These are phyloP conservation scores for Huntiella omanensis DNA, from an alignment of 2,329 filamentous ascomycete species.

Conservation along the genomic window DNA sequence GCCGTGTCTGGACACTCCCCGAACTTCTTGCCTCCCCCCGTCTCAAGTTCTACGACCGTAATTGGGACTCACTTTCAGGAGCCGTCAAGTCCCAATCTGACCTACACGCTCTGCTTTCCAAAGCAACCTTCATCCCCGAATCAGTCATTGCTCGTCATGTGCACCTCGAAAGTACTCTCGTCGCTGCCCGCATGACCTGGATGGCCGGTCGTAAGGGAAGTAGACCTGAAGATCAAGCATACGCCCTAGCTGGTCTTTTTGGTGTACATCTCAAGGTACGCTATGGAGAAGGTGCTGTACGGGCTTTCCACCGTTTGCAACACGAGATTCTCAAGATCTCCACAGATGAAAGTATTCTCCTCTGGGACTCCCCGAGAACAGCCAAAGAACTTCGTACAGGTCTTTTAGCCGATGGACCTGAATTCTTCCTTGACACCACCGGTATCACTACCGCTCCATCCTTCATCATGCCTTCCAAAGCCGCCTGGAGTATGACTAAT, in stretches of 20 bases:
- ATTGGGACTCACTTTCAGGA: slow-evolving; percentile 10
- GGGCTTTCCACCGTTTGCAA: slow-evolving; percentile 16
- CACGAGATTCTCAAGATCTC: slow-evolving; percentile 16
- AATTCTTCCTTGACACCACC: slow-evolving; percentile 5
- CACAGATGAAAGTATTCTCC: slow-evolving; percentile 16
- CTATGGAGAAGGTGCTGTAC: slow-evolving; percentile 17
- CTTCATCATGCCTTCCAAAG: slow-evolving; percentile 9
- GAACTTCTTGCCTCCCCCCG: slow-evolving; percentile 11
- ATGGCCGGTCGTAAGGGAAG: slow-evolving; percentile 15
- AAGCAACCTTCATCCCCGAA: slow-evolving; percentile 4
- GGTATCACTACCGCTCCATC: slow-evolving; percentile 5
- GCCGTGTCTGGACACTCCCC: slow-evolving; percentile 12
- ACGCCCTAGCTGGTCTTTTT: slow-evolving; percentile 19
- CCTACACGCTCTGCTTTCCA: slow-evolving; percentile 1
- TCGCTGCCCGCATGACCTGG: slow-evolving; percentile 18
- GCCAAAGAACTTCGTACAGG: slow-evolving; percentile 5
- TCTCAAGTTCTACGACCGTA: slow-evolving; percentile 6
- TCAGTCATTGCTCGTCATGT: background rate
- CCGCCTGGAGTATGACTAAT: slow-evolving; percentile 9
- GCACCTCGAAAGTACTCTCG: background rate
- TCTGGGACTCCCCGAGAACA: slow-evolving; percentile 13
- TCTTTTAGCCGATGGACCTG: slow-evolving; percentile 8
- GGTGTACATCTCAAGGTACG: slow-evolving; percentile 18
- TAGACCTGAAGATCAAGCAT: slow-evolving; percentile 16
- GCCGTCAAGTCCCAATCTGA: background rate